Base-by-base conservation (phyloP, 805 yeast species). In the Saccharomycopsis fermentans region DNA sequence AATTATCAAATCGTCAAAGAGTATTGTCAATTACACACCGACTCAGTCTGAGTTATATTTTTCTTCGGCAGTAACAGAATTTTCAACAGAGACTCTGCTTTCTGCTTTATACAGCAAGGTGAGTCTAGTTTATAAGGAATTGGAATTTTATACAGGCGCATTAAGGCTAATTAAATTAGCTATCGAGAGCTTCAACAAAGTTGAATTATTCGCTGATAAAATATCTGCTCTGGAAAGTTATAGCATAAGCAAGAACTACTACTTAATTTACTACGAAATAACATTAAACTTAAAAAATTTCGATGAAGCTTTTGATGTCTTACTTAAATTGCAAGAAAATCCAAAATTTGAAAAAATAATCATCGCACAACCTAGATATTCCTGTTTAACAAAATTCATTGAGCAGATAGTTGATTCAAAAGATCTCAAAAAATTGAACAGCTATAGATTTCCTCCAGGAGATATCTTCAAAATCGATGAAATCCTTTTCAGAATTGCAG, bases 381-480 rank as follows among this genome's bases (percentile, higher is more conserved):
- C 67, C 52, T 65, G 68, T 5, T 61, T 73, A 52, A 67, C 67
- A 39, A 69, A 67, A 56, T 72, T 79, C 58, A 67, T 79, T 14
- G 67, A 69, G 54, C 69, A 69, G 51, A 63, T 79, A 50, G 73
- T 75, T 61, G 73, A 73, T 19, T 65, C 66, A 9, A 76, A 77
- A 54, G 70, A 73, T 11, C 72, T 78, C 6, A 67, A 71, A 37
- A 67, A 66, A 52, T 65, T 83, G 39, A 67, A 74, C 19, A 69
- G 72, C 19, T 76, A 73, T 58, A 76, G 78, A 48, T 77, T 80
- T 58, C 64, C 71, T 6, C 51, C 52, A 29, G 78, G 74, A 24
- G 74, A 80, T 57, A 70, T 73, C 3, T 71, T 72, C 14, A 58
- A 63, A 6, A 77, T 82, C 35, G 80, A 79, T 62, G 69, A 69